These are phyloP conservation scores for Neonectria faginata DNA, from an alignment of 2,329 filamentous ascomycete genomes.

Conservation along the genomic window DNA sequence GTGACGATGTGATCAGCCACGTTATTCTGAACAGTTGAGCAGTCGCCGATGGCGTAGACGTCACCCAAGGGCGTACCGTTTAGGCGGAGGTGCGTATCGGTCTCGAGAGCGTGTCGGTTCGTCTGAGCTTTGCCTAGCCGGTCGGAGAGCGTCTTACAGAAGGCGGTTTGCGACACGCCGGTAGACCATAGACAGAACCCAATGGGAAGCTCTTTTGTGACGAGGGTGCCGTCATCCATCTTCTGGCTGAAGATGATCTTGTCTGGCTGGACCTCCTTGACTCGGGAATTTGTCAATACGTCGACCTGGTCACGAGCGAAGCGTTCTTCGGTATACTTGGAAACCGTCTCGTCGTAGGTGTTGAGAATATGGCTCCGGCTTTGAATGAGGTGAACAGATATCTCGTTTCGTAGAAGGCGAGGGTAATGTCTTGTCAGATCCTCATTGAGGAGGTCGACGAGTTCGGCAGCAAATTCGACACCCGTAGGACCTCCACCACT, in stretches of 20 bases:
- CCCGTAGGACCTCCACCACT: conserved; percentile 96
- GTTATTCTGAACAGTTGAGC: conserved; percentile 97
- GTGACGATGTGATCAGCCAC: conserved; percentile 89
- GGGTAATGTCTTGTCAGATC: conserved; percentile 88
- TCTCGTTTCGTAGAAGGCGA: conserved; percentile 91
- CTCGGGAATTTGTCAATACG: conserved; percentile 90
- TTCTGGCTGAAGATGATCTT: conserved; percentile 92
- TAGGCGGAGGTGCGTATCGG: conserved; percentile 90
- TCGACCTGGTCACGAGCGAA: conserved; percentile 93
- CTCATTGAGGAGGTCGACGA: conserved; percentile 96
- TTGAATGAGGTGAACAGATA: conserved; percentile 97
- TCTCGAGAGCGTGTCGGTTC: conserved; percentile 93
- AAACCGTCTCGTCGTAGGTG: conserved; percentile 96
- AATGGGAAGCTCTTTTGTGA: conserved; percentile 95
- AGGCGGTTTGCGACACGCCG: conserved; percentile 86
- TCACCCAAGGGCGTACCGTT: conserved; percentile 91
- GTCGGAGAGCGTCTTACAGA: conserved; percentile 81
- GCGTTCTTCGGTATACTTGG: conserved; percentile 88
- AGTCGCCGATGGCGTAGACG: conserved; percentile 97
- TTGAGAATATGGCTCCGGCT: conserved; percentile 95
- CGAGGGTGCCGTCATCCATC: conserved; percentile 73
- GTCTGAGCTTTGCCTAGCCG: conserved; percentile 82
- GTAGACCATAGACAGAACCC: conserved; percentile 99
- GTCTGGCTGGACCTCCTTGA: conserved; percentile 87
- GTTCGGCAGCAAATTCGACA: conserved; percentile 96